These are phyloP conservation scores for Maudiozyma saulgeensis DNA, from an alignment of 805 yeast species.

Conservation along the genomic window DNA sequence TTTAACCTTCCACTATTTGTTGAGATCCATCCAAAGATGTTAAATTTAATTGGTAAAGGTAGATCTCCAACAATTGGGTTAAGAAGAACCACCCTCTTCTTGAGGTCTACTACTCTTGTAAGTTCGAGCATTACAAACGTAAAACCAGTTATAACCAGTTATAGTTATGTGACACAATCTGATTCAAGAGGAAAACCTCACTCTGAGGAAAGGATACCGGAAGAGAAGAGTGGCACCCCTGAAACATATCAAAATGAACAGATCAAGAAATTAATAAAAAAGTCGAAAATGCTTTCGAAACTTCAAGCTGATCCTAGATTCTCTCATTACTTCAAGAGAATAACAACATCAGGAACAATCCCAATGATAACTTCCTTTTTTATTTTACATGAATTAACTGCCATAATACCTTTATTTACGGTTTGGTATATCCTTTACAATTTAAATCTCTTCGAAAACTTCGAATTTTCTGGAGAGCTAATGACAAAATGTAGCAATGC, in stretches of 20 bases:
- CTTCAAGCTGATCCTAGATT: slow-evolving; percentile 22
- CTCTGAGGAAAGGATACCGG: no score
- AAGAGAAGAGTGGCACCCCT: no score
- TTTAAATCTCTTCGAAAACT: slow-evolving; percentile 31
- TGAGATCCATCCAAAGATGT: no score
- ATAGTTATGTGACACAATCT: no score
- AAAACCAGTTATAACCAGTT: no score
- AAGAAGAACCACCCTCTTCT: no score
- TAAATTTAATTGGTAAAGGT: no score
- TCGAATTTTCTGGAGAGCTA: slow-evolving; percentile 26
- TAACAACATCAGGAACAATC: slow-evolving; percentile 25
- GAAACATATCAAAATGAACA: slow-evolving; percentile 6
- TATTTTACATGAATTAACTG: slow-evolving; percentile 65
- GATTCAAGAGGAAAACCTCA: no score
- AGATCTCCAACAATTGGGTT: no score
- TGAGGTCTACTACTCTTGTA: no score
- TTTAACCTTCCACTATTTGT: no score
- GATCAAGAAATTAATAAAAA: slow-evolving; percentile 17
- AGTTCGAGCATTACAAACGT: no score
- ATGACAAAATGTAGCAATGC: slow-evolving; percentile 49
- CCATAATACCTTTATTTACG: slow-evolving; percentile 59
- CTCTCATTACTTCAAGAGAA: slow-evolving; percentile 16
- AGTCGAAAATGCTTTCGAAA: slow-evolving; percentile 19
- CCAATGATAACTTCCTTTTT: slow-evolving; percentile 47
- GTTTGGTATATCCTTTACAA: slow-evolving; percentile 60